Conservation (phyloP, 148 eudicot genomes). For the Amaranthus cruentus region DNA sequence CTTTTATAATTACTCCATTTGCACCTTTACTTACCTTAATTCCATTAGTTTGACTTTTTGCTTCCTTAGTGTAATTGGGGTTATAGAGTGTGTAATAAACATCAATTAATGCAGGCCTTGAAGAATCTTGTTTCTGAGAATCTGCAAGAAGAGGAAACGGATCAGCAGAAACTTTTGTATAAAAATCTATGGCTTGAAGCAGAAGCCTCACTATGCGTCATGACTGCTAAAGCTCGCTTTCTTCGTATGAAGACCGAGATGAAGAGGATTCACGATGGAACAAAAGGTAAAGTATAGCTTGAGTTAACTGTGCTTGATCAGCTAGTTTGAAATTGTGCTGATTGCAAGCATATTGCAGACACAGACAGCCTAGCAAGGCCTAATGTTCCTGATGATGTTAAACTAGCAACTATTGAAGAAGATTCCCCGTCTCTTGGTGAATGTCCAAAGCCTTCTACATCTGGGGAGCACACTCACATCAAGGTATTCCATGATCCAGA, state of each 20-base stretch:
- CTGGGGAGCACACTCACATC: neutral
- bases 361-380: constrained; percentile 19
- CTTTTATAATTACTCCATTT: no score
- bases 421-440: constrained; percentile 22
- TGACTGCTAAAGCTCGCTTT: constrained; percentile 67
- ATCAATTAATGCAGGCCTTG: constrained; percentile 53
- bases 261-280: constrained; percentile 30
- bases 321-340: constrained; percentile 9
- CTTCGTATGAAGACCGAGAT: constrained; percentile 62
- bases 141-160: constrained; percentile 45
- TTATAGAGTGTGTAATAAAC: neutral
- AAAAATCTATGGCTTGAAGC: constrained; percentile 94
- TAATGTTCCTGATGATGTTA: constrained; percentile 21
- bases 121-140: constrained; percentile 58
- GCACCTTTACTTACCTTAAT: no score
- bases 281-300: constrained; percentile 34
- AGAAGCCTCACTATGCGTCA: constrained; percentile 82
- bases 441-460: neutral
- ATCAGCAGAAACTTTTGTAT: constrained; percentile 47
- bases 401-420: constrained; percentile 18
- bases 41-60: no score
- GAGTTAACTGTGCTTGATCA: neutral
- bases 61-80: no score
- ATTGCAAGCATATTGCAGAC: constrained; percentile 25
- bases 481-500: constrained; percentile 37